These are phyloP conservation scores for Trichosporon inkin DNA, from an alignment of 1,284 basidiomycete species.

Conservation along the genomic window DNA sequence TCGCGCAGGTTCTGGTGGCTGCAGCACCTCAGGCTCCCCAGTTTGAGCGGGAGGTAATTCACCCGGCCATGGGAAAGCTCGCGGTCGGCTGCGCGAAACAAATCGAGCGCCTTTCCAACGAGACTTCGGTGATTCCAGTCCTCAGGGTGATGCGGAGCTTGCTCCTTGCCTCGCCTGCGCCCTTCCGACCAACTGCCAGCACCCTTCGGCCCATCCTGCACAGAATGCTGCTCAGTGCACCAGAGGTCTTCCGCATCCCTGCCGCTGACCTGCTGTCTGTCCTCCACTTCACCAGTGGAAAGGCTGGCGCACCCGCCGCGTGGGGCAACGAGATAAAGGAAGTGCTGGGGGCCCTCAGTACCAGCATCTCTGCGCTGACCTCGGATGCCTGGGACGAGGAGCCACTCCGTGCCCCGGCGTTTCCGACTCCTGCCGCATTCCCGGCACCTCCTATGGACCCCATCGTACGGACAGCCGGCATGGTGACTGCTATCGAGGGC, in stretches of 20 bases:
- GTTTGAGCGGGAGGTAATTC: conserved; percentile 43
- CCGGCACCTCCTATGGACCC: conserved; percentile 35
- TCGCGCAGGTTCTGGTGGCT: conserved; percentile 31
- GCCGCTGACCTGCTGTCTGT: conserved; percentile 34
- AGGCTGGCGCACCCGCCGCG: conserved; percentile 36
- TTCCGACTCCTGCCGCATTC: conserved; percentile 10
- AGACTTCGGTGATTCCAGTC: conserved; percentile 5
- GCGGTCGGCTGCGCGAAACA: conserved; percentile 34
- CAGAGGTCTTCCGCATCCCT: conserved; percentile 7
- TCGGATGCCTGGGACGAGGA: conserved; percentile 42
- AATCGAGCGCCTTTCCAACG: conserved; percentile 26
- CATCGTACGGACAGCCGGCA: conserved; percentile 18
- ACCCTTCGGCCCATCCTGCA: conserved; percentile 30
- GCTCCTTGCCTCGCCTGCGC: conserved; percentile 38
- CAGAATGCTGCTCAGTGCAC: conserved; percentile 28
- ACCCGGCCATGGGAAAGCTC: conserved; percentile 46
- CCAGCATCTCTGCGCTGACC: conserved; percentile 27
- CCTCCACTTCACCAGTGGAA: conserved; percentile 41
- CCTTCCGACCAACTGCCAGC: conserved; percentile 39
- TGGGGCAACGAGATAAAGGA: conserved; percentile 41
- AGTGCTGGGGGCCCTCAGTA: conserved; percentile 33
- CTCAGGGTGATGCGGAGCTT: conserved; percentile 28
- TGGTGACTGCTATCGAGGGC: conserved; percentile 34
- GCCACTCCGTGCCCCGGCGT: conserved; percentile 15
- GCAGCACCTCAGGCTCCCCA: conserved; percentile 35